Evolutionary conservation across 1,284 basidiomycete genomes (phyloP).

Genomic region (Pisolithus thermaeus): DNA sequence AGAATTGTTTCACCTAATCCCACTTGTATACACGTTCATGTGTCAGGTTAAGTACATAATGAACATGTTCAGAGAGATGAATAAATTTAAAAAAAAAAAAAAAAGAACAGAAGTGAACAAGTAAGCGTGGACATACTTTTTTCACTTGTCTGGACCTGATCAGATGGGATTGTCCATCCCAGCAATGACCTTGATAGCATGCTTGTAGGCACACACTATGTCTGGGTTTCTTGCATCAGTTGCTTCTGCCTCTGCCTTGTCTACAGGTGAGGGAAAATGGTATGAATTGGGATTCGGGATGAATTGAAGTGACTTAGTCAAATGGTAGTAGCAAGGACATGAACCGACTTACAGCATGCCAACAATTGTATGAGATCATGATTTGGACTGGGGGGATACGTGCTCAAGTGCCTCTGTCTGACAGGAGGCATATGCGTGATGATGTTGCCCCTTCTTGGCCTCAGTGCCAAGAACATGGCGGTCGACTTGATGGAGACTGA

Average conservation of each 20-base stretch:
- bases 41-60: too few relatives aligned
- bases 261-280: conserved; percentile 22
- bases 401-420: too few relatives aligned
- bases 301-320: too few relatives aligned
- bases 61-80: too few relatives aligned
- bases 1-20: too few relatives aligned
- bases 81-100: too few relatives aligned
- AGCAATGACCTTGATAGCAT: conserved; percentile 39
- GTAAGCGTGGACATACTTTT: conserved; percentile 11
- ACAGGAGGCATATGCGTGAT: too few relatives aligned
- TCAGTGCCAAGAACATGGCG: background rate
- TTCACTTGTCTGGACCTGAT: conserved; percentile 36
- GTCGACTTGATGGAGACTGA: background rate
- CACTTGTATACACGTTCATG: too few relatives aligned
- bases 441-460: too few relatives aligned
- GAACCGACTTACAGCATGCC: conserved; percentile 30
- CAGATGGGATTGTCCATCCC: conserved; percentile 35
- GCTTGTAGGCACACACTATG: conserved; percentile 45
- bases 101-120: too few relatives aligned
- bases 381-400: conserved; percentile 26
- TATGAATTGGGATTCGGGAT: background rate
- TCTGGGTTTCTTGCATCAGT: conserved; percentile 36
- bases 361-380: conserved; percentile 39
- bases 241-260: conserved; percentile 37
- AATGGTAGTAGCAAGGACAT: background rate